These are phyloP conservation scores for Naumovozyma baii DNA, from an alignment of 805 yeast species.

Conservation along the genomic window DNA sequence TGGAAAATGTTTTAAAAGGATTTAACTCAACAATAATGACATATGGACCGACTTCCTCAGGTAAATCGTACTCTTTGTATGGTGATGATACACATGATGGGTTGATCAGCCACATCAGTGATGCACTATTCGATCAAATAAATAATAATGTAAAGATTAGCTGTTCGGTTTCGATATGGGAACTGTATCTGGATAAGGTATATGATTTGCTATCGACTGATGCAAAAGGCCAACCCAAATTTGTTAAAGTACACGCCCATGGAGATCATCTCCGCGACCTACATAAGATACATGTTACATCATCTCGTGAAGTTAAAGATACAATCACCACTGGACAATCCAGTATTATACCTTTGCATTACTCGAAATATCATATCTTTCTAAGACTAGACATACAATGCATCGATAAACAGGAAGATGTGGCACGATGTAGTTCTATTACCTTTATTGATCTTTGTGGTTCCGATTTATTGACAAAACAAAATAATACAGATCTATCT, in stretches of 20 bases:
- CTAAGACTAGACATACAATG: conserved; percentile 2
- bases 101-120: conserved; percentile 31
- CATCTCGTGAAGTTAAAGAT: neutral
- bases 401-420: conserved; percentile 1
- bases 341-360: neutral
- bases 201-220: conserved; percentile 46
- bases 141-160: conserved; percentile 38
- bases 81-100: conserved; percentile 45
- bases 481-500: conserved; percentile 57
- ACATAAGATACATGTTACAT: neutral
- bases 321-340: neutral
- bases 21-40: conserved; percentile 70
- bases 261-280: neutral
- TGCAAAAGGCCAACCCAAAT: no score
- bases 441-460: conserved; percentile 76
- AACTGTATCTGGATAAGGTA: conserved; percentile 70
- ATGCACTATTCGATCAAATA: conserved; percentile 57
- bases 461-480: conserved; percentile 40
- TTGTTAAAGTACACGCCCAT: neutral
- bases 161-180: conserved; percentile 56
- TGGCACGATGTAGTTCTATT: neutral
- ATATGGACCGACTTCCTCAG: conserved; percentile 74
- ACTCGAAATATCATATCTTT: conserved; percentile 36
- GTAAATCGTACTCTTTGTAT: conserved; percentile 71
- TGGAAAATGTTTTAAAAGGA: conserved; percentile 35